A percentile compares a stretch with the other conserved stretches of the same genome.
Conservation (phyloP, 1,284 basidiomycete genomes). For the Tremellales sp. region DNA sequence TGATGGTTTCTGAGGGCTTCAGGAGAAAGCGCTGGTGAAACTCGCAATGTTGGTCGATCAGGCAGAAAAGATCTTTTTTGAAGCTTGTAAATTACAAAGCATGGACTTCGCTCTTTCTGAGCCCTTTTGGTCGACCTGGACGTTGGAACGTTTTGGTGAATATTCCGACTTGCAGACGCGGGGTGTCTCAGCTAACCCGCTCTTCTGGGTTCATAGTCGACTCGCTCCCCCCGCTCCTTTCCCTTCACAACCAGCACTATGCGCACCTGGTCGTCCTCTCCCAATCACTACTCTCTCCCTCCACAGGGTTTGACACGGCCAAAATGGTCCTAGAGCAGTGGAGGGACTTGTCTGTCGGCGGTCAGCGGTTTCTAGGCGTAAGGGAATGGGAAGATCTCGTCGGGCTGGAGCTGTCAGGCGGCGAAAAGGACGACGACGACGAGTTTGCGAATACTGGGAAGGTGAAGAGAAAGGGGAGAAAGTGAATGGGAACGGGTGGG, state of each 20-base stretch:
- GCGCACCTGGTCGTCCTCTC: conserved; percentile 23
- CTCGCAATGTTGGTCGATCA: conserved; percentile 35
- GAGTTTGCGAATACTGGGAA: conserved; percentile 17
- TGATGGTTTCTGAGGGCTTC: not conserved
- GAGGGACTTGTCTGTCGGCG: conserved; percentile 35
- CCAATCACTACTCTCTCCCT: conserved; percentile 17
- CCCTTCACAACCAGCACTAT: conserved; percentile 32
- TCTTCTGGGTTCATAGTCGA: conserved; percentile 24
- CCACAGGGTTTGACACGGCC: conserved; percentile 37
- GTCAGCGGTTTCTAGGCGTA: conserved; percentile 30
- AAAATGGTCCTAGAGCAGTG: conserved; percentile 38
- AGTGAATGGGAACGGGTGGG: not conserved
- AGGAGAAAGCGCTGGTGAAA: conserved; percentile 38
- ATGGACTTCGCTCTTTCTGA: conserved; percentile 32
- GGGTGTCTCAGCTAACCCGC: not conserved
- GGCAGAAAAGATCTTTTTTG: conserved; percentile 40
- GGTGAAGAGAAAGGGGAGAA: conserved; percentile 3
- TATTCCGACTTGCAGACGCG: too few relatives aligned
- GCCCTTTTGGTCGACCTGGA: conserved; percentile 45
- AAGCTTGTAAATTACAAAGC: conserved; percentile 28
- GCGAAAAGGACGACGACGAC: conserved; percentile 19
- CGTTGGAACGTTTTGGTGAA: conserved; percentile 41
- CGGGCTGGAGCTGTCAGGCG: conserved; percentile 27
- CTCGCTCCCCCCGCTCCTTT: conserved; percentile 31
- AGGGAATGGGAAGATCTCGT: conserved; percentile 44